Evolutionary conservation across 345 rosid genomes (phyloP).

Genomic region (Litchi chinensis): DNA sequence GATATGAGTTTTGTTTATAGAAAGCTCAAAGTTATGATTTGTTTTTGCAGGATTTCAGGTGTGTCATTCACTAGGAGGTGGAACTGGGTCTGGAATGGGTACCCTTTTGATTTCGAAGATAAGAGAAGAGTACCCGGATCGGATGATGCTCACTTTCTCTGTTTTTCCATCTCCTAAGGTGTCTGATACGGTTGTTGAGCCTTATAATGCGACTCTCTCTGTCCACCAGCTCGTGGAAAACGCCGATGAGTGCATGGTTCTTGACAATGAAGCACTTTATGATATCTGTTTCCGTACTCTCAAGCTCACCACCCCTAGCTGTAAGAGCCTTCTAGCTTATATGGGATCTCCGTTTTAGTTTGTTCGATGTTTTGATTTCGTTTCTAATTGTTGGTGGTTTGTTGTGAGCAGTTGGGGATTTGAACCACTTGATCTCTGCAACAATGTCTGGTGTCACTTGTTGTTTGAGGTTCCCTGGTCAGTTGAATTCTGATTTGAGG

Average conservation of each 20-base stretch:
- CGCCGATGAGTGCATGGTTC: conserved; percentile 71
- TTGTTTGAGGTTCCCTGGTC: conserved; percentile 76
- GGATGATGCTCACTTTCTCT: conserved; percentile 78
- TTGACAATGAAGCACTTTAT: conserved; percentile 67
- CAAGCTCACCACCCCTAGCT: conserved; percentile 64
- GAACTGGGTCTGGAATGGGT: conserved; percentile 73
- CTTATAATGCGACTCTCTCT: conserved; percentile 68
- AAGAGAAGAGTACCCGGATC: conserved; percentile 72
- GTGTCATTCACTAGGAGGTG: conserved; percentile 70
- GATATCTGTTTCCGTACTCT: conserved; percentile 71
- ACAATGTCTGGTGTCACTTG: conserved; percentile 82
- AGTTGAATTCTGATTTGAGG: conserved; percentile 69
- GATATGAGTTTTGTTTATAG: neutral
- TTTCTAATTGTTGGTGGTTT: neutral
- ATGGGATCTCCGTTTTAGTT: too few species aligned
- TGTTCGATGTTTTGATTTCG: neutral
- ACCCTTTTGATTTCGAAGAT: conserved; percentile 67
- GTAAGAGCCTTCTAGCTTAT: conserved; percentile 29
- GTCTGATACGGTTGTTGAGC: conserved; percentile 75
- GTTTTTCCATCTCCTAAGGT: conserved; percentile 75
- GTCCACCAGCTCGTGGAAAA: conserved; percentile 70
- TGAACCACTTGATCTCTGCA: conserved; percentile 70
- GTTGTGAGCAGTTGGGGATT: conserved; percentile 53
- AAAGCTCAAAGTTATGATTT: neutral
- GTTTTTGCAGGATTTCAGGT: conserved; percentile 54